Percentiles rank a stretch among this genome's conserved stretches.
These are phyloP conservation scores for Ustilago lituana DNA, from an alignment of 1,284 basidiomycete genomes.

Conservation along the genomic window DNA sequence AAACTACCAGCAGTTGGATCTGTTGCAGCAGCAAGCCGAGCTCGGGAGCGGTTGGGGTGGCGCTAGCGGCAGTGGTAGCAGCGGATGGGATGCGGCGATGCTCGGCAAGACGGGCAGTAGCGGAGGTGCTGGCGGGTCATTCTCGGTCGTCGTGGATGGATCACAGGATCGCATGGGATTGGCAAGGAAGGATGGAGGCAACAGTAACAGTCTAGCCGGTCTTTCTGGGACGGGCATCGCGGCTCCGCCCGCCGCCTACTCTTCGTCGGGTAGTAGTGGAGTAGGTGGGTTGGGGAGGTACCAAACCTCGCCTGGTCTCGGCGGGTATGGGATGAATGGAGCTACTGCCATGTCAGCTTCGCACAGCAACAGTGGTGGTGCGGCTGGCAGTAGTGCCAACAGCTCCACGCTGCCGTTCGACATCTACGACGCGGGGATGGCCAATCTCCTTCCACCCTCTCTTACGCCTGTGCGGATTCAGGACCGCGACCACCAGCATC, in stretches of 20 bases:
- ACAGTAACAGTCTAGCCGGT: constrained; percentile 2
- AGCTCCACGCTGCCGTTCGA: constrained; percentile 47
- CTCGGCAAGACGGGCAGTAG: background rate
- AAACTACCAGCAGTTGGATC: constrained; percentile 50
- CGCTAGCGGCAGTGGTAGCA: constrained; percentile 2
- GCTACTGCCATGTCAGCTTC: constrained; percentile 9
- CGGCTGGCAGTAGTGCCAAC: background rate
- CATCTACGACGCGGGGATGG: constrained; percentile 57
- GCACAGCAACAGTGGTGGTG: constrained; percentile 5
- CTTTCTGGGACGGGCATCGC: constrained; percentile 17
- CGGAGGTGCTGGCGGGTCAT: constrained; percentile 23
- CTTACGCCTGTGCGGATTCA: constrained; percentile 45
- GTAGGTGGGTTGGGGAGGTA: constrained; percentile 17
- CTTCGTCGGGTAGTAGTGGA: constrained; percentile 6
- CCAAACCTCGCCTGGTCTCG: constrained; percentile 19
- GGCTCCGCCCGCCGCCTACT: constrained; percentile 39
- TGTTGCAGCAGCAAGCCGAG: constrained; percentile 52
- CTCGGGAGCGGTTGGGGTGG: constrained; percentile 25
- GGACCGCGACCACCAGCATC: constrained; percentile 27
- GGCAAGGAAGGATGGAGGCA: constrained; percentile 8
- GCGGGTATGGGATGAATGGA: constrained; percentile 19
- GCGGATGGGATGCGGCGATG: too few relatives aligned
- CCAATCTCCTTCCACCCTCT: constrained; percentile 41
- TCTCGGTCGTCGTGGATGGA: constrained; percentile 40
- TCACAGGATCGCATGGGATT: constrained; percentile 11